Percentiles rank a stretch among this genome's conserved stretches.
Conservation (phyloP, 192 early-diverging fungal genomes). For the Podila horticola region DNA sequence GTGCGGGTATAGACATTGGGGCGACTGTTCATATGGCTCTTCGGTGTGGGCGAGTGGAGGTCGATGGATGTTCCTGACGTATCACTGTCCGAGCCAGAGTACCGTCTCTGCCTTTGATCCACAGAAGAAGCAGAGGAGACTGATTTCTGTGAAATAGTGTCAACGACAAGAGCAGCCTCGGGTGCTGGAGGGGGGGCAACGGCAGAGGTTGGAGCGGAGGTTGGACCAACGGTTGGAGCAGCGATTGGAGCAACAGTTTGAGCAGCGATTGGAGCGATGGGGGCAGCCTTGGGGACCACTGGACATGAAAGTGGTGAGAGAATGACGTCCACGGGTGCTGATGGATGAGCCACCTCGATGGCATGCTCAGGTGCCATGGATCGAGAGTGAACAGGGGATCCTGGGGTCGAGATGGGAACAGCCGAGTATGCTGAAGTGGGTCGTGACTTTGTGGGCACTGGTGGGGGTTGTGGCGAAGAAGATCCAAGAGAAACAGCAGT, state of each 20-base stretch:
- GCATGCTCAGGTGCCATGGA: background rate
- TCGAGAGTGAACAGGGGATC: conserved; percentile 16
- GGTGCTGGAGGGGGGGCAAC: background rate
- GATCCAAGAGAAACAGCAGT: background rate
- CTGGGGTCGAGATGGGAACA: conserved; percentile 2
- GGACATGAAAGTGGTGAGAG: background rate
- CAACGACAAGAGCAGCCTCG: conserved; percentile 14
- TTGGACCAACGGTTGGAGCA: too few species aligned
- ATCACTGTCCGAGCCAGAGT: conserved; percentile 43
- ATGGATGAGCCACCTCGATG: background rate
- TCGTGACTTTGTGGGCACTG: conserved; percentile 33
- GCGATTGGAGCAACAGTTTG: too few species aligned
- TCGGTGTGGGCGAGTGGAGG: conserved; percentile 39
- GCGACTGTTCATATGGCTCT: conserved; percentile 6
- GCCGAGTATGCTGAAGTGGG: conserved; percentile 30
- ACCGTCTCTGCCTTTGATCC: conserved; percentile 25
- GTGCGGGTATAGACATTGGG: conserved; percentile 25
- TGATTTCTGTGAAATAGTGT: conserved; percentile 48
- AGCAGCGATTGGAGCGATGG: too few species aligned
- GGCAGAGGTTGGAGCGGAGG: too few species aligned
- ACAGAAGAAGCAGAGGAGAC: conserved; percentile 30
- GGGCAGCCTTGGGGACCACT: background rate
- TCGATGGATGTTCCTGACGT: conserved; percentile 49
- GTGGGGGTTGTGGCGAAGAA: conserved; percentile 17
- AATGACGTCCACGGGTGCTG: background rate